Evolutionary conservation across 163 green algal species (phyloP).

Genomic region (Chlamydomonas reinhardtii): DNA sequence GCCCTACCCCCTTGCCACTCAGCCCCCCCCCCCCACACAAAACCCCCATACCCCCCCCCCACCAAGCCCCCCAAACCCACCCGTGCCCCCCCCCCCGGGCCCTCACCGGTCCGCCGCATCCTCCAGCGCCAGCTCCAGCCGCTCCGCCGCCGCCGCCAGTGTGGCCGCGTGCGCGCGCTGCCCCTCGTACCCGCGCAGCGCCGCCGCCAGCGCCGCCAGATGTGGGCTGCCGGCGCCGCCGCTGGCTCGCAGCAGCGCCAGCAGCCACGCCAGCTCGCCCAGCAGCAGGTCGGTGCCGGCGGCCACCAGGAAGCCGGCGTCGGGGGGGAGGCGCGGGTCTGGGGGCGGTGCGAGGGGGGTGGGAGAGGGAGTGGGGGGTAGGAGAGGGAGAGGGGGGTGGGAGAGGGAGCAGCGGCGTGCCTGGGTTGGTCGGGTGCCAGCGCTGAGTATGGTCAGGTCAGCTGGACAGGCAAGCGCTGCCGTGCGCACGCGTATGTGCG

Average conservation of each 20-base stretch:
- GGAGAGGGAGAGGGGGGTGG: not conserved
- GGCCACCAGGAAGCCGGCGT: constrained; percentile 54
- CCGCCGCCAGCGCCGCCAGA: constrained; percentile 43
- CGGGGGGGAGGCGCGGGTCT: constrained; percentile 35
- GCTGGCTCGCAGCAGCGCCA: constrained; percentile 39
- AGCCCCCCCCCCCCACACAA: too few species aligned
- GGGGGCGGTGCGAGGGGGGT: not conserved
- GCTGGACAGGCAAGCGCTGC: too few species aligned
- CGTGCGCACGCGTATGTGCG: too few species aligned
- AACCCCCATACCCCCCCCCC: too few species aligned
- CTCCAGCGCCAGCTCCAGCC: constrained; percentile 38
- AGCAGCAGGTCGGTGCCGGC: constrained; percentile 49
- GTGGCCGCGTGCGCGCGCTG: constrained; percentile 5
- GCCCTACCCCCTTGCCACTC: too few species aligned
- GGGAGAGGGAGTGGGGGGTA: not conserved
- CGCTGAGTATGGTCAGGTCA: too few species aligned
- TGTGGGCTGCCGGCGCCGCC: constrained; percentile 38
- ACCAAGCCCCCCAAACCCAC: too few species aligned
- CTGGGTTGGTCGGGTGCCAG: too few species aligned
- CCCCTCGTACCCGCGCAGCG: constrained; percentile 46
- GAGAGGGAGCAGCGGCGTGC: not conserved
- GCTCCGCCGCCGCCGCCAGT: constrained; percentile 21
- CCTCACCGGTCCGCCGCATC: constrained; percentile 15
- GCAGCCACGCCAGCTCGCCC: constrained; percentile 54
- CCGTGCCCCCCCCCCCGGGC: not conserved